These are phyloP conservation scores for Paramecium primaurelia DNA, from an alignment of 73 alveolate genomes.

Conservation along the genomic window DNA sequence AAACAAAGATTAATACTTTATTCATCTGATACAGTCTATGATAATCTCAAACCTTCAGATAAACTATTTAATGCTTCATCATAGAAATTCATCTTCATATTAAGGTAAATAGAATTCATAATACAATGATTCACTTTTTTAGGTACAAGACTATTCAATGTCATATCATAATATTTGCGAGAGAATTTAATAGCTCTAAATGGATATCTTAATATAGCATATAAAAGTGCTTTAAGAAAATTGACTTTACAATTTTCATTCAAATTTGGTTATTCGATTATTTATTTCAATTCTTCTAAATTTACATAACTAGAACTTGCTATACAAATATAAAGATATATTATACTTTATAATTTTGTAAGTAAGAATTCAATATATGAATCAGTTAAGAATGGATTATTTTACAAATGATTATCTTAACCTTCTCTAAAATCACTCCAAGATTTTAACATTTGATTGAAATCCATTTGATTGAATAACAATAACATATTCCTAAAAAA, in stretches of 20 bases:
- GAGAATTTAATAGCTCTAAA: constrained; percentile 4
- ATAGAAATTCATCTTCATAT: constrained; percentile 14
- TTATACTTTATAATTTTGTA: not conserved
- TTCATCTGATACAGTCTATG: constrained; percentile 46
- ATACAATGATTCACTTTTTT: constrained; percentile 39
- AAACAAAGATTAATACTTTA: constrained; percentile 1
- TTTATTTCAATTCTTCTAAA: not conserved
- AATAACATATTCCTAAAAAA: not conserved
- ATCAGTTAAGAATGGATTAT: constrained; percentile 9
- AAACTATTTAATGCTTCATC: constrained; percentile 34
- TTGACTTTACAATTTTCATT: not conserved
- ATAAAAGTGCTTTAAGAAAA: not conserved
- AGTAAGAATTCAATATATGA: not conserved
- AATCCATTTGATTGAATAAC: constrained; percentile 25
- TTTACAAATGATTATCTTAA: not conserved
- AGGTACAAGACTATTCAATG: not conserved
- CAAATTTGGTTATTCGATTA: not conserved
- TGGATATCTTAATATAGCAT: not conserved
- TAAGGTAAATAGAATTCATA: not conserved
- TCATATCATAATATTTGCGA: constrained; percentile 4
- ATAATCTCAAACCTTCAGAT: constrained; percentile 28
- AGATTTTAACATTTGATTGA: not conserved
- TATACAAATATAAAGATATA: not conserved
- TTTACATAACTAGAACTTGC: not conserved
- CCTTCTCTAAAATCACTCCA: constrained; percentile 10